phyloP scores from a whole-genome alignment of 495 filamentous ascomycete species.

The Astrothelium macrocarpum region DNA sequence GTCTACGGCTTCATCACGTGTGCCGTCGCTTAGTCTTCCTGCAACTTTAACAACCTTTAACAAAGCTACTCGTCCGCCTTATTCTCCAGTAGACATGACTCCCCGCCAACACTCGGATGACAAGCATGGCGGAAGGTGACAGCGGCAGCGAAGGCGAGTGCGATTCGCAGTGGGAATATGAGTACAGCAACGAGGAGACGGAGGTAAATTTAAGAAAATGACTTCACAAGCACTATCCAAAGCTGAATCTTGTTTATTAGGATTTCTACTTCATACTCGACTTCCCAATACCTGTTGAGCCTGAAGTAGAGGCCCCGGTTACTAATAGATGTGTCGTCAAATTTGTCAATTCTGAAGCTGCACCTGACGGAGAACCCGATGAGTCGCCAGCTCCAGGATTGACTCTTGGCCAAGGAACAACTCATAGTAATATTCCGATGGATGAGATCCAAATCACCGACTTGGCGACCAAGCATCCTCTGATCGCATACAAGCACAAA shows the following conservation, averaged over 20 bases:
- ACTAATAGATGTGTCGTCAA: not conserved
- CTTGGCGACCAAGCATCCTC: constrained; percentile 59
- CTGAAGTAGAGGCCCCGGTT: not conserved
- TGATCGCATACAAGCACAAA: constrained; percentile 64
- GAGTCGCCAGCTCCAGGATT: not conserved
- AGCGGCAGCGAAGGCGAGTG: not conserved
- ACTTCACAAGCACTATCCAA: not conserved
- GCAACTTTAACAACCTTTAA: too few species aligned
- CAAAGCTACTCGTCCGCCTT: too few species aligned
- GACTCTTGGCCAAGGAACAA: not conserved
- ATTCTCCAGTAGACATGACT: not conserved
- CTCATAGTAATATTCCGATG: not conserved
- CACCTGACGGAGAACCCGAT: not conserved
- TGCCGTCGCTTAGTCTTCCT: too few species aligned
- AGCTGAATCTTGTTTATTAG: not conserved
- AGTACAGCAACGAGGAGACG: constrained; percentile 49
- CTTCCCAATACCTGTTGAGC: constrained; percentile 12
- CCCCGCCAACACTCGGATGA: not conserved
- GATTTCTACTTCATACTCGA: constrained; percentile 34
- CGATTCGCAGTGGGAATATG: constrained; percentile 53
- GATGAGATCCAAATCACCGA: constrained; percentile 66
- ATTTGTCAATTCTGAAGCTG: not conserved
- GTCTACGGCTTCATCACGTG: not conserved
- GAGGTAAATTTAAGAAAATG: constrained; percentile 34
- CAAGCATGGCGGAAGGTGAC: not conserved